phyloP scores from a whole-genome alignment of 768 basidiomycete species.

The Sporobolomyces roseus region DNA sequence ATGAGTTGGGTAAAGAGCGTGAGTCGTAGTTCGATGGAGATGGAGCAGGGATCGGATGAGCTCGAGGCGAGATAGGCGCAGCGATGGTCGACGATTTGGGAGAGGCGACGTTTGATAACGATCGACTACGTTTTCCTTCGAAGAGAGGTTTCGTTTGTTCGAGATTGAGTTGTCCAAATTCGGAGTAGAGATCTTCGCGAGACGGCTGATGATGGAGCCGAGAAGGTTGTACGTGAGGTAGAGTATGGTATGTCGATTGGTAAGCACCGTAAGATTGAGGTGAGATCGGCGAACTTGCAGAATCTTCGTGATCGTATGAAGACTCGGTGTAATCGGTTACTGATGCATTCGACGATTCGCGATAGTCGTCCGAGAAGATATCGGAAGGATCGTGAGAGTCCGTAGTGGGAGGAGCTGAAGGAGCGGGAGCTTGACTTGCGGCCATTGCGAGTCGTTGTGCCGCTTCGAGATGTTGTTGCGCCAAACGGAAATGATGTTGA shows the following conservation, averaged over 20 bases:
- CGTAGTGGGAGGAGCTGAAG: neutral
- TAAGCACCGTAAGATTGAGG: neutral
- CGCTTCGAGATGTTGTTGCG: slow-evolving; percentile 36
- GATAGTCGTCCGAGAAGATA: neutral
- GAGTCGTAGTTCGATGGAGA: too few relatives aligned
- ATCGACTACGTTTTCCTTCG: neutral
- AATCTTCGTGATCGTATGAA: neutral
- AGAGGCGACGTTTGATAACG: neutral
- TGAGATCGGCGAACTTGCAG: neutral
- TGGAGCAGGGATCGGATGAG: too few relatives aligned
- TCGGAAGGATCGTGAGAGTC: neutral
- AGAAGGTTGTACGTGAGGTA: neutral
- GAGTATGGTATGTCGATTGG: neutral
- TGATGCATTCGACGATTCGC: neutral
- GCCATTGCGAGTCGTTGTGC: slow-evolving; percentile 27
- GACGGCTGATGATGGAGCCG: neutral
- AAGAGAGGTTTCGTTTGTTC: neutral
- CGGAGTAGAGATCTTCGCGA: neutral
- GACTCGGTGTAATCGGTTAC: neutral
- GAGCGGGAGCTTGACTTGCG: neutral
- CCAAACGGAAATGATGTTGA: slow-evolving; percentile 32
- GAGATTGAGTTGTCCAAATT: slow-evolving; percentile 1
- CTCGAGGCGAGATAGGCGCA: neutral
- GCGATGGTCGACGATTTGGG: too few relatives aligned
- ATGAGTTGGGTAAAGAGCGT: neutral